A percentile compares a stretch with the other conserved stretches of the same genome.
These are phyloP conservation scores for Malassezia nana DNA, from an alignment of 1,284 basidiomycete species.

Conservation along the genomic window DNA sequence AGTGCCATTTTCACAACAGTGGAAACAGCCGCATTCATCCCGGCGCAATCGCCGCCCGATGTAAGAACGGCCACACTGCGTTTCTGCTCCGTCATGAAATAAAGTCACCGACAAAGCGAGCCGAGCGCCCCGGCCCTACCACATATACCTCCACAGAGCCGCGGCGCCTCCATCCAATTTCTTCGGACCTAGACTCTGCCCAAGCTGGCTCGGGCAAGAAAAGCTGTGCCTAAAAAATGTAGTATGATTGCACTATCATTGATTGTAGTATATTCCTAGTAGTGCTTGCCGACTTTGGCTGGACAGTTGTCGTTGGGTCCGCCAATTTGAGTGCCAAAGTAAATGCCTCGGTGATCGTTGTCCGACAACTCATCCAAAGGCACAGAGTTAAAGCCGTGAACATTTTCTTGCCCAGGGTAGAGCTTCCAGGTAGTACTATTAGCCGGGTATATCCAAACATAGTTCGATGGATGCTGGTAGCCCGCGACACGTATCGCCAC, in stretches of 20 bases:
- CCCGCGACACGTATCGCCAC: conserved; percentile 23
- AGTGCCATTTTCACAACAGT: conserved; percentile 47
- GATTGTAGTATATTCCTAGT: no score
- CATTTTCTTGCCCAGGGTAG: conserved; percentile 40
- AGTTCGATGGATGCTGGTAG: conserved; percentile 27
- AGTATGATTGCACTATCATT: no score
- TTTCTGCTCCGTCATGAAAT: background rate
- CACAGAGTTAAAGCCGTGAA: conserved; percentile 23
- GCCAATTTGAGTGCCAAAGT: conserved; percentile 37
- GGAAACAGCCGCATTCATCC: conserved; percentile 48
- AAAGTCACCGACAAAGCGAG: background rate
- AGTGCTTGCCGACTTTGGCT: conserved; percentile 8
- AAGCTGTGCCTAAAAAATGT: no score
- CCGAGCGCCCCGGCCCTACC: background rate
- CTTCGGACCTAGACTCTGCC: no score
- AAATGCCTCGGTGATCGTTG: conserved; percentile 31
- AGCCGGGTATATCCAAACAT: conserved; percentile 34
- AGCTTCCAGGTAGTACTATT: conserved; percentile 22
- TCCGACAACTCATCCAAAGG: background rate
- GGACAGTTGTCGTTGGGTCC: conserved; percentile 26
- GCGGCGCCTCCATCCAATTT: no score
- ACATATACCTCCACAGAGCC: background rate
- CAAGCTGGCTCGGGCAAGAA: background rate
- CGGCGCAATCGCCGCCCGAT: conserved; percentile 91
- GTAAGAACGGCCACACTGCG: conserved; percentile 70